A percentile compares a stretch with the other conserved stretches of the same genome.
Evolutionary conservation across 192 early-diverging fungal genomes (phyloP).

Genomic region (Gonapodya prolifera): DNA sequence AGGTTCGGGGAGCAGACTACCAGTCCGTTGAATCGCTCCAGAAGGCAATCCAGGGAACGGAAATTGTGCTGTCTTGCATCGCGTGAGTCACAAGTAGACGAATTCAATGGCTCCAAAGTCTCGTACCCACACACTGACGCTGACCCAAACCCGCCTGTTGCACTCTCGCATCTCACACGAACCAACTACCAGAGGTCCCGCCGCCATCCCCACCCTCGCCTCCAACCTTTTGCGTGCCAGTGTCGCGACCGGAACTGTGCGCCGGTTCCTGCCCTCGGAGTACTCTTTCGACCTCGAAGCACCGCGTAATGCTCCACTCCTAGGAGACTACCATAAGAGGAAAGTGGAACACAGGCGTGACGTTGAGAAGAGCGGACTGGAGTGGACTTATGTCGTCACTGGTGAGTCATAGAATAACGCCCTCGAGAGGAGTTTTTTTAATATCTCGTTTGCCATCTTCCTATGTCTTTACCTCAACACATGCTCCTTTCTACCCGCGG

Average conservation of each 20-base stretch:
- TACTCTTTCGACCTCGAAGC: background rate
- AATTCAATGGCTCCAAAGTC: too few species aligned
- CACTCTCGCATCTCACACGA: background rate
- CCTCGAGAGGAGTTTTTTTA: too few species aligned
- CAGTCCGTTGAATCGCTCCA: background rate
- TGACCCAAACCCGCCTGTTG: background rate
- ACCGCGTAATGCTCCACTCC: background rate
- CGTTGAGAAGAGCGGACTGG: background rate
- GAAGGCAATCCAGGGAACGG: background rate
- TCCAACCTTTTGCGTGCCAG: background rate
- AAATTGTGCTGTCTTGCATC: background rate
- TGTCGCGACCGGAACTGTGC: background rate
- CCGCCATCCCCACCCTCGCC: background rate
- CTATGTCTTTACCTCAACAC: background rate
- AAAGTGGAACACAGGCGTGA: background rate
- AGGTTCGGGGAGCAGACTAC: background rate
- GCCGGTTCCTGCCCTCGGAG: background rate
- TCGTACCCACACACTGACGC: background rate
- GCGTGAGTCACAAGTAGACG: background rate
- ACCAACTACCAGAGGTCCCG: background rate
- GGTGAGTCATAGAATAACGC: too few species aligned
- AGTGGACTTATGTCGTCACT: background rate
- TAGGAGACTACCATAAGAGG: background rate
- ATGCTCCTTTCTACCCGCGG: too few species aligned
- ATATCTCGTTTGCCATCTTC: background rate